Base-by-base conservation (phyloP, 2,329 filamentous ascomycete species). In the Rugonectria rugulosa region DNA sequence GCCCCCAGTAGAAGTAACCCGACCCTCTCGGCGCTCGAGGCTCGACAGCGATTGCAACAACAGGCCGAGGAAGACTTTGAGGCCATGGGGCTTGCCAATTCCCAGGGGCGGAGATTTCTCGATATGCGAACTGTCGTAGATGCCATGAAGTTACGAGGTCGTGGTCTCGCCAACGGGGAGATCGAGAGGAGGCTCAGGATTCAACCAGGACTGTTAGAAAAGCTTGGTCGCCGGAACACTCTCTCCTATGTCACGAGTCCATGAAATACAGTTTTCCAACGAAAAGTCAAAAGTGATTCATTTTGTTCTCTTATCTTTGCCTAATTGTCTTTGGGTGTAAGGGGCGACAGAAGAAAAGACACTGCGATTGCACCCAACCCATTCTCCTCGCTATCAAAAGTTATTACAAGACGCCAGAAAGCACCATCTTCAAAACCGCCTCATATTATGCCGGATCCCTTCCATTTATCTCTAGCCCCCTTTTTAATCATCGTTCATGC, bases 1-100 rank as follows among this genome's bases (percentile, higher is more conserved):
- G 66, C 72, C 2, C 67, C 73, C 1, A 67, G 68, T 3, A 57
- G 64, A 17, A 66, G 66, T 43, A 83, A 83, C 52, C 61, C 71
- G 10, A 84, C 81, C 1, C 74, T 85, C 9, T 71, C 72, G 15
- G 81, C 78, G 20, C 75, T 85, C 0, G 78, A 80, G 34, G 78
- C 80, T 3, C 73, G 82, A n/a, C 73, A 73, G 17, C 64, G 63
- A 11, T 62, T 84, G 8, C 73, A 84, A 57, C 70, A 72, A 12
- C 64, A 70, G 45, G 80, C 79, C 2, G 72, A 78, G 2, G 66
- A 70, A 23, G 81, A 84, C 63, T 72, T 77, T 24, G 74, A 79
- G 57, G 69, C 70, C 12, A 68, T 75, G 31, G 75, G 75, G n/a
- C 67, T 63, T 24, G 63, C 64, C 6, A 65, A 59, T n/a, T 60